Evolutionary conservation across 805 yeast genomes (phyloP), one percentile per base, ranked within the genome.

Genomic region (Komagataella pastoris): DNA sequence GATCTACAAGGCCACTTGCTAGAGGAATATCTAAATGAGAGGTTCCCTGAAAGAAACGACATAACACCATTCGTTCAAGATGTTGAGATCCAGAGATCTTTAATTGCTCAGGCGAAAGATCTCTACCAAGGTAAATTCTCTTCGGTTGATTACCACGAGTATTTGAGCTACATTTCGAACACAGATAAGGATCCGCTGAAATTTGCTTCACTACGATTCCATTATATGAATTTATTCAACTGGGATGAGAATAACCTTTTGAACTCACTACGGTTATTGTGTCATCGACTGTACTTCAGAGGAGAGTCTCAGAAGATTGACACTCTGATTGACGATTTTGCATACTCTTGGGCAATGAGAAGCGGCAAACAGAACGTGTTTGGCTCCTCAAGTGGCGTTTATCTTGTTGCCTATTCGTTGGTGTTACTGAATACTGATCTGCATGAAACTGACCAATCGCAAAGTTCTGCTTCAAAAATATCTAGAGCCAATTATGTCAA

Each of bases 271-370:
- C 68, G 88, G 36, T 64, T 65, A 47, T 67, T 88, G 36, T 87
- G 95, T 57, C 73, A 75, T 44, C 77, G 73, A 56, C 61, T 88
- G n/a, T 84, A 83, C 65, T 73, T 88, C 58, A 79, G 80, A 59
- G 96, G 91, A 6, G 96, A 88, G 65, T 80, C 93, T 2, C 90
- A 85, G 58, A 85, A 83, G 59, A 80, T 88, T 50, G 93, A 87
- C 64, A 74, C 86, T 49, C 75, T 88, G 30, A 67, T 88, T 52
- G 82, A 84, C 47, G 73, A 81, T 3, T 82, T 86, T 60, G 77
- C 93, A 17, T 70, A 71, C 50, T 75, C 81, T 51, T 88, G 90
- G 82, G 67, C 71, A 19, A 75, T 64, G 68, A 79, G 69, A 66
- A 76, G 72, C 18, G 66, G 58, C 52, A 74, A 72, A 61, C 72